Conservation (phyloP, 768 basidiomycete genomes). For the Suillus hirtellus region DNA sequence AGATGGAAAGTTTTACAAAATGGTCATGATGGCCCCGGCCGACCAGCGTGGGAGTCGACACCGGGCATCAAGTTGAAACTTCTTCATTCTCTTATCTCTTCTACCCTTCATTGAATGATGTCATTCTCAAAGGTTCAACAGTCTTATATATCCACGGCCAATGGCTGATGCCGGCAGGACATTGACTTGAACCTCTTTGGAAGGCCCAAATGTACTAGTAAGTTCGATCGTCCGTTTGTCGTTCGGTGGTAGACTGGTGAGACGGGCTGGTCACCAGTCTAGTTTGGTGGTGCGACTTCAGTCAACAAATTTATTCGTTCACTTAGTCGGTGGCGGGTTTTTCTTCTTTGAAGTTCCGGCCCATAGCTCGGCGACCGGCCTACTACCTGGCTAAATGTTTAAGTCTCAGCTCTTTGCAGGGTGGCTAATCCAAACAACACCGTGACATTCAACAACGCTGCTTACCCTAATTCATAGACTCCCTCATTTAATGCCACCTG, state of each 20-base stretch:
- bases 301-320: no score
- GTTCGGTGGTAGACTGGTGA: no score
- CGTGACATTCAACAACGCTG: slow-evolving; percentile 59
- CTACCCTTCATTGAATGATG: neutral
- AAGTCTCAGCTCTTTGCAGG: slow-evolving; percentile 38
- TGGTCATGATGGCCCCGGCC: no score
- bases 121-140: neutral
- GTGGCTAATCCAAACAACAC: slow-evolving; percentile 68
- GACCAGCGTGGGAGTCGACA: neutral
- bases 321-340: no score
- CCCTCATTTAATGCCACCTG: slow-evolving; percentile 76
- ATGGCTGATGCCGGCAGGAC: neutral
- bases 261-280: no score
- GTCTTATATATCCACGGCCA: neutral
- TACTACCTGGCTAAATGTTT: neutral
- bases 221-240: neutral
- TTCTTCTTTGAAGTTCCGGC: neutral
- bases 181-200: neutral
- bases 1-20: no score
- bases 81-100: neutral
- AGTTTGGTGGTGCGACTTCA: neutral
- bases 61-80: neutral
- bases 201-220: neutral
- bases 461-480: slow-evolving; percentile 76
- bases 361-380: neutral